Conservation (phyloP, 2,329 filamentous ascomycete species). For the Endoconidiophora polonica region DNA sequence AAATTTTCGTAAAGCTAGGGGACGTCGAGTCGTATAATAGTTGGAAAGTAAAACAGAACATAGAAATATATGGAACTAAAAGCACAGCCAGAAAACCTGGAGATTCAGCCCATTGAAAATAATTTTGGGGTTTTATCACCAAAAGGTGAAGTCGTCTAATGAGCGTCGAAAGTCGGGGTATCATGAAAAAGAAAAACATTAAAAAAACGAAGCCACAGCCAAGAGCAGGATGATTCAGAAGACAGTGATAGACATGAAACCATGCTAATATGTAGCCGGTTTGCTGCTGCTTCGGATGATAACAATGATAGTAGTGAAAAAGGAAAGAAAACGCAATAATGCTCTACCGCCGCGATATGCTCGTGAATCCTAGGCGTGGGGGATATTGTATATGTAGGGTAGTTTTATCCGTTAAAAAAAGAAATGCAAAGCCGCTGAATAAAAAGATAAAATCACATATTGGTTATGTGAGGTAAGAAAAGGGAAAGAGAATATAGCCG, state of each 20-base stretch:
- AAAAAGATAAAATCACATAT: background rate
- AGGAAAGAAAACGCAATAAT: slow-evolving; percentile 23
- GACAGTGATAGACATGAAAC: no score
- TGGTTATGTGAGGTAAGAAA: background rate
- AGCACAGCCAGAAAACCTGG: background rate
- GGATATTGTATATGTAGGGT: slow-evolving; percentile 11
- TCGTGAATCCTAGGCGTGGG: slow-evolving; percentile 27
- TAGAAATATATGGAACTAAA: background rate
- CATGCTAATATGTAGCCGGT: no score
- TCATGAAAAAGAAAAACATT: slow-evolving; percentile 1
- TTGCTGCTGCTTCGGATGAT: no score
- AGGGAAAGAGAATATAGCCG: background rate
- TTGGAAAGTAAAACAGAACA: slow-evolving; percentile 1
- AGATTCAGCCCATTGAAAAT: background rate
- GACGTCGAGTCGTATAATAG: slow-evolving; percentile 9
- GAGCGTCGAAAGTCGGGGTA: slow-evolving; percentile 32
- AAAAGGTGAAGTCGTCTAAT: slow-evolving; percentile 20
- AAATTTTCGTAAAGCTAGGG: background rate
- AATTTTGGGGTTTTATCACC: background rate
- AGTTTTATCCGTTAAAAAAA: background rate
- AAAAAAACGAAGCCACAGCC: background rate
- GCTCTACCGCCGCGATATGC: slow-evolving; percentile 23
- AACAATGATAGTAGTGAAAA: background rate
- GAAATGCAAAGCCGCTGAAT: background rate
- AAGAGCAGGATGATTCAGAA: no score